These are phyloP conservation scores for Neonectria magnoliae DNA, from an alignment of 2,329 filamentous ascomycete genomes.

Conservation along the genomic window DNA sequence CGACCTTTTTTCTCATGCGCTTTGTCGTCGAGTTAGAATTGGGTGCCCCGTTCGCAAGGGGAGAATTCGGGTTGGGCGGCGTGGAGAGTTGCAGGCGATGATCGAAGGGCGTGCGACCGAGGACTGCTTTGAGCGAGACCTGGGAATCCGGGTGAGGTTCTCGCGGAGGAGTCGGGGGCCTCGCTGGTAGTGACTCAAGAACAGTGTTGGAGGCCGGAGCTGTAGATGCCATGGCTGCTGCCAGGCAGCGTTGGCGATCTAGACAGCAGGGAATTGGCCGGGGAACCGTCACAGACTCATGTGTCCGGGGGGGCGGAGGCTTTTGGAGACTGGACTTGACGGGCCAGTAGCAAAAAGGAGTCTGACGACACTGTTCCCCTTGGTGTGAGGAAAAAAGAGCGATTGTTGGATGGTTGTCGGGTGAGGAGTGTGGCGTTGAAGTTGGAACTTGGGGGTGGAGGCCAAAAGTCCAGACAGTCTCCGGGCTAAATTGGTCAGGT, in stretches of 20 bases:
- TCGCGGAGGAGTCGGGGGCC: conserved; percentile 75
- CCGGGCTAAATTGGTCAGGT: conserved; percentile 22
- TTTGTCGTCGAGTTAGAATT: conserved; percentile 56
- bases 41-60: conserved; percentile 53
- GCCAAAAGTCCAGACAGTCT: conserved; percentile 16
- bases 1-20: conserved; percentile 63
- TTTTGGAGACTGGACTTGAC: conserved; percentile 11
- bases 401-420: not conserved
- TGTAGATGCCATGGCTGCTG: conserved; percentile 56
- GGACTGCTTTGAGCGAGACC: conserved; percentile 47
- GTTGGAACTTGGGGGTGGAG: conserved; percentile 6
- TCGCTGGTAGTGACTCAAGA: conserved; percentile 64
- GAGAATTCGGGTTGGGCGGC: conserved; percentile 61
- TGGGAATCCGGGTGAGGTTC: conserved; percentile 57
- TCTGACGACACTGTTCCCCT: not conserved
- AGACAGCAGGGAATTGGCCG: conserved; percentile 48
- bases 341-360: conserved; percentile 6
- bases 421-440: conserved; percentile 23
- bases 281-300: conserved; percentile 37
- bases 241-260: conserved; percentile 53
- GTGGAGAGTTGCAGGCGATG: conserved; percentile 55
- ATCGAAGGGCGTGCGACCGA: conserved; percentile 52
- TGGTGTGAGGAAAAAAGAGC: not conserved
- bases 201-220: conserved; percentile 48
- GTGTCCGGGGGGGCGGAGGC: conserved; percentile 22